Base-by-base conservation (phyloP, 2,329 filamentous ascomycete genomes). In the Xylaria sp. region DNA sequence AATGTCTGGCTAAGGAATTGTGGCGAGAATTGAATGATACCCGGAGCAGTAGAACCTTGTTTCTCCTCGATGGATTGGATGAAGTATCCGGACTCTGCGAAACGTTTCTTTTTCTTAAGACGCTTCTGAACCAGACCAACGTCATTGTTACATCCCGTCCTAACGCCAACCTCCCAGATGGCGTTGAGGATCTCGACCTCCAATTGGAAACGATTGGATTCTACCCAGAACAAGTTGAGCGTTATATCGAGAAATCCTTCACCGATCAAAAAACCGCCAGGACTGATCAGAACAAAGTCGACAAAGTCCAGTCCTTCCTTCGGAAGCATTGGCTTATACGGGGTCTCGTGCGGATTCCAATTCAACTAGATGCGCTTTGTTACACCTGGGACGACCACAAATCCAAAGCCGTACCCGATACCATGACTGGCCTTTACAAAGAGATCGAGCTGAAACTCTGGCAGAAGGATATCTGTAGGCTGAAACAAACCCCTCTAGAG, bases 121-220 rank as follows among this genome's bases (percentile, higher is more conserved):
- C 14, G n/a, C 17, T 55, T 8, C 11, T 47, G 19, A 38, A 56
- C 3, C 28, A 47, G 33, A 33, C 45, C 2, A 33, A 49, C 21
- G 42, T 57, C 23, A 57, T 57, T n/a, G 45, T 50, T 9, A 57
- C 55, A 21, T 57, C 55, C 11, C 55, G 45, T 8, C 45, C 45
- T 14, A 33, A 23, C 25, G 15, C 49, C 11, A 21, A 23, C 17
- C n/a, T 43, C 8, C 35, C 19, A 3, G 17, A 6, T 12, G 33
- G 6, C 11, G 49, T 40, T 3, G 17, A 42, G 9, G 5, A 23
- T 2, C 33, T 57, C 14, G 45, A 57, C 31, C 11, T 57, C 12
- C 45, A 50, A 35, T 17, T 57, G 7, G 55, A 57, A 23, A 57
- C 54, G 5, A 49, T 57, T 7, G 54, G 54, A 9, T 57, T 57